Evolutionary conservation across 306 rosid species (phyloP), one percentile per base, ranked within the genome.

Genomic region (Luffa aegyptiaca): DNA sequence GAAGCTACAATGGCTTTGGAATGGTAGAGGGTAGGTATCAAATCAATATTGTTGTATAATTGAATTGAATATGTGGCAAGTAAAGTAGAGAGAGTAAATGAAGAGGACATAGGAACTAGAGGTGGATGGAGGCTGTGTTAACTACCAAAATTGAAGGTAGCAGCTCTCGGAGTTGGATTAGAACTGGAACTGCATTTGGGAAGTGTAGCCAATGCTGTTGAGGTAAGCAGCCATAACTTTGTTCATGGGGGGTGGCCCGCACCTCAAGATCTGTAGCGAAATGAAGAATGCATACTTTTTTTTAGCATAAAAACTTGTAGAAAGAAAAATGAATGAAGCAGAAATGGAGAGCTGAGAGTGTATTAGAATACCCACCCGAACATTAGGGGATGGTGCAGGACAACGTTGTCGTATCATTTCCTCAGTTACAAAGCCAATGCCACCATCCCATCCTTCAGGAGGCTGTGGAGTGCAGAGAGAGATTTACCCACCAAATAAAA

Each of bases 161-260:
- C 52, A 48, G 42, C 42, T 5, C 0, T 48, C n/a, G 79, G 61
- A 70, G 20, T 12, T 61, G 52, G 78, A 46, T 79, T 84, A 91
- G 80, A 88, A 88, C 84, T 81, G 82, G 80, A 88, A 88, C 82
- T 76, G 91, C 91, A 84, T 88, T 53, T 81, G 75, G 14, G 78
- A 49, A 55, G 79, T 52, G 79, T 88, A 86, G 74, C 84, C 88
- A 61, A 86, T 87, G 46, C 39, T 78, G 3, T 73, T 82, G 39
- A 88, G 87, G 59, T 76, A 82, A 59, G 84, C 84, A 65, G 84
- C 89, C 85, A 88, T 86, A 42, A 88, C 87, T 65, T 86, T 88
- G 85, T 86, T 88, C 91, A 88, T 88, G 0, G 85, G 91, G 17
- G 88, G 89, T 42, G 91, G 91, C 0, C 91, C 91, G 6, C 91